Base-by-base conservation (phyloP, 2,329 filamentous ascomycete genomes). In the Paraconiothyrium sp. region DNA sequence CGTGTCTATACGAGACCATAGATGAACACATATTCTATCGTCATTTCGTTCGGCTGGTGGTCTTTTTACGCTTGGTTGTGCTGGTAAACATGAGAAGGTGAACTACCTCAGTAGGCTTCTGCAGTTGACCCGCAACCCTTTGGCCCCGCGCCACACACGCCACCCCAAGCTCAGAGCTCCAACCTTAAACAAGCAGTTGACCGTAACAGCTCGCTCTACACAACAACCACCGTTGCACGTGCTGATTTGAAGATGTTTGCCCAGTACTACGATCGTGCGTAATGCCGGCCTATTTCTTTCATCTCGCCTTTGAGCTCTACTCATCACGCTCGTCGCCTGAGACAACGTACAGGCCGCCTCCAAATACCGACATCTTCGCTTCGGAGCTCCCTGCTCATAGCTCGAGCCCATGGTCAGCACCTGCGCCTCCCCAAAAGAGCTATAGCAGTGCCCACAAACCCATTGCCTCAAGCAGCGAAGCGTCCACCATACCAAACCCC, bases 231-330 rank as follows among this genome's bases (percentile, higher is more conserved):
- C 41, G 22, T 48, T 14, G 14, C 32, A 27, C 37, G 35, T 37
- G 59, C 32, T 57, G 20, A 60, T 61, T 30, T 20, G 24, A 14
- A n/a, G 61, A 73, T 74, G 69, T 57, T 47, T 39, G 35, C 44
- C 24, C 35, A n/a, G 5, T 2, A 14, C 27, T 2, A 14, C 27
- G 56, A 24, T 14, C 44, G 27, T 22, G 61, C 66, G 70, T 81
- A 67, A 88, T 88, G 86, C 85, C 84, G 75, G 83, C 85, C 54
- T 89, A 88, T 75, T 89, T 89, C 76, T 90, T 88, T 71, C 86
- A 90, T 70, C 75, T 90, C 61, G 82, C 81, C 66, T 82, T 90
- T 68, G 87, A 90, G 82, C 78, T 90, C 20, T 83, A 87, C 69
- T 74, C 82, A 65, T 79, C 71, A 48, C 73, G 74, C 70, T 73